Percentiles rank a stretch among this genome's conserved stretches.
These are phyloP conservation scores for Amanita subjunquillea DNA, from an alignment of 768 basidiomycete species.

Conservation along the genomic window DNA sequence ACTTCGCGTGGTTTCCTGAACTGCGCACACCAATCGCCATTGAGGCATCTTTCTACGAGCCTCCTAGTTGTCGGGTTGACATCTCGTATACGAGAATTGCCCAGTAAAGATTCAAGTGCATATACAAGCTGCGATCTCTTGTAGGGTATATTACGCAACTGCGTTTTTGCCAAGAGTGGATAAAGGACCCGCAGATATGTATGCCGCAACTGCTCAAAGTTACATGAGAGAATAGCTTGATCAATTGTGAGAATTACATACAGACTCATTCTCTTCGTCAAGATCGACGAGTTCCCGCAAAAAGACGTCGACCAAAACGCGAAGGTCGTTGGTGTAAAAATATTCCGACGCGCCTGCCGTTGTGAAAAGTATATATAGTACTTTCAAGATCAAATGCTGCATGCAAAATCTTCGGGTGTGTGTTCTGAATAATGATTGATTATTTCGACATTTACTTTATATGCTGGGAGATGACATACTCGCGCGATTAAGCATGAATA, in stretches of 20 bases:
- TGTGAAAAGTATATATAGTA: slow-evolving; percentile 91
- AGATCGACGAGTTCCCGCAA: slow-evolving; percentile 88
- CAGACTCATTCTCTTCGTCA: slow-evolving; percentile 90
- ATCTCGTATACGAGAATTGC: slow-evolving; percentile 69
- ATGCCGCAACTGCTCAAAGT: slow-evolving; percentile 63
- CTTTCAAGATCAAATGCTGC: slow-evolving; percentile 88
- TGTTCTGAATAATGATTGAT: slow-evolving; percentile 37
- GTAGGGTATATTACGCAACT: slow-evolving; percentile 76
- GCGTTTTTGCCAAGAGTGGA: slow-evolving; percentile 90
- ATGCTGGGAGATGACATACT: slow-evolving; percentile 37
- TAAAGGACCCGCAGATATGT: slow-evolving; percentile 96
- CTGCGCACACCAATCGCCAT: slow-evolving; percentile 79
- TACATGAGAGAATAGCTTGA: slow-evolving; percentile 2
- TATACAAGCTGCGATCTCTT: slow-evolving; percentile 87
- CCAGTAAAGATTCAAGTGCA: slow-evolving; percentile 67
- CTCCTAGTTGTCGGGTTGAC: slow-evolving; percentile 82
- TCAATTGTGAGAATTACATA: slow-evolving; percentile 23
- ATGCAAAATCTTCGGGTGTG: slow-evolving; percentile 89
- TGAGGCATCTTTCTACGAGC: slow-evolving; percentile 84
- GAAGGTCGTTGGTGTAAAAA: slow-evolving; percentile 96
- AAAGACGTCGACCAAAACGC: slow-evolving; percentile 95
- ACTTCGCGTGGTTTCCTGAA: slow-evolving; percentile 30
- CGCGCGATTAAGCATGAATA: slow-evolving; percentile 97
- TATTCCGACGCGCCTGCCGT: slow-evolving; percentile 89
- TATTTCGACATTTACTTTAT: neutral